These are phyloP conservation scores for Bruguiera gymnorhiza DNA, from an alignment of 345 rosid genomes.

Conservation along the genomic window DNA sequence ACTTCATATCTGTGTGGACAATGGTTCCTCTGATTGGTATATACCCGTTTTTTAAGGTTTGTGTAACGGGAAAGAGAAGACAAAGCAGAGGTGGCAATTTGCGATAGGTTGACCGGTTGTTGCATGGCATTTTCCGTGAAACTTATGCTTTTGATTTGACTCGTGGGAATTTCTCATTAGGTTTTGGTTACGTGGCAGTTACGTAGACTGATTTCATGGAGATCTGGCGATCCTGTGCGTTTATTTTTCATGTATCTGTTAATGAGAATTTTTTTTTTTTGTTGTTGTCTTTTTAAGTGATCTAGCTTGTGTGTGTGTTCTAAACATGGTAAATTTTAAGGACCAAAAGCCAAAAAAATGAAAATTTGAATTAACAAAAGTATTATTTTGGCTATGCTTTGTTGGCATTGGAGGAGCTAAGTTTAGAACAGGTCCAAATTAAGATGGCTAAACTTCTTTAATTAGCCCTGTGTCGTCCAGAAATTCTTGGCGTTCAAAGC, in stretches of 20 bases:
- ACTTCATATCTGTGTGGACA: not conserved
- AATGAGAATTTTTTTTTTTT: too few relatives aligned
- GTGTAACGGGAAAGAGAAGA: slow-evolving; percentile 19
- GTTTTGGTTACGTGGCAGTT: slow-evolving; percentile 3
- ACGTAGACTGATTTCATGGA: not conserved
- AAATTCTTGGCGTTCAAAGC: too few relatives aligned
- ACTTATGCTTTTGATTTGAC: not conserved
- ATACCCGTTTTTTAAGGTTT: slow-evolving; percentile 10
- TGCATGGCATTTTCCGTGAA: not conserved
- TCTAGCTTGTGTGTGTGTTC: too few relatives aligned
- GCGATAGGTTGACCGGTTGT: not conserved
- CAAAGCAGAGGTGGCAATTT: not conserved
- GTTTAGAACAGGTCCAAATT: not conserved
- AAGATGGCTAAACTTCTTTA: not conserved
- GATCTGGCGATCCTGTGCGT: not conserved
- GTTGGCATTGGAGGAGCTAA: not conserved
- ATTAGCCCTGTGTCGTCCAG: not conserved
- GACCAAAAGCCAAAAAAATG: too few relatives aligned
- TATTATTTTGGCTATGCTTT: too few relatives aligned
- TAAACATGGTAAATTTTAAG: too few relatives aligned
- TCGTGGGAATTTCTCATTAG: not conserved
- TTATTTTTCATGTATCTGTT: too few relatives aligned
- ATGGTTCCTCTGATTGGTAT: not conserved
- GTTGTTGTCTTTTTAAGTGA: too few relatives aligned
- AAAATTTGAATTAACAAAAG: too few relatives aligned